Conservation (phyloP, 1,284 basidiomycete species). For the Cryptococcus sp. region DNA sequence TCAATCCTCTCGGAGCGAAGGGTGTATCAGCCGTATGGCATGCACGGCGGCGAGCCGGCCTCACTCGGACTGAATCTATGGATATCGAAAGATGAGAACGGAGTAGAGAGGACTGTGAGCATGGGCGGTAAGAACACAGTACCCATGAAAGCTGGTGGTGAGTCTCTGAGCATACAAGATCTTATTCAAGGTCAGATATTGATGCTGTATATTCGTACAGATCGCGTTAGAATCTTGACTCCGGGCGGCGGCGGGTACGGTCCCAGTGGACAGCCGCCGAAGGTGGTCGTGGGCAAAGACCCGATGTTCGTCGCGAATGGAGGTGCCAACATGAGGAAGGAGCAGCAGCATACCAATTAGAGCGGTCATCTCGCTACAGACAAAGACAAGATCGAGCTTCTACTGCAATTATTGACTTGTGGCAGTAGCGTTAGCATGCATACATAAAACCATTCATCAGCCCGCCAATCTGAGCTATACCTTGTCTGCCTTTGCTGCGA, state of each 20-base stretch:
- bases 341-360: not conserved
- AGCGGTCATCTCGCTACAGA: too few species aligned
- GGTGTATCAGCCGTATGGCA: conserved; percentile 84
- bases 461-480: too few species aligned
- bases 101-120: conserved; percentile 16
- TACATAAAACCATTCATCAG: too few species aligned
- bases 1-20: conserved; percentile 75
- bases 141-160: conserved; percentile 4
- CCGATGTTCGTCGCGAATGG: not conserved
- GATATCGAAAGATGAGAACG: conserved; percentile 55
- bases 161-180: not conserved
- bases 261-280: not conserved
- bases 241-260: not conserved
- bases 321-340: not conserved
- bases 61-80: conserved; percentile 81
- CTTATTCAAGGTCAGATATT: not conserved
- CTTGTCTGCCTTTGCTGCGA: too few species aligned
- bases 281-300: not conserved
- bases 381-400: too few species aligned
- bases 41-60: conserved; percentile 80
- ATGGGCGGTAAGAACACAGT: conserved; percentile 12
- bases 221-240: not conserved
- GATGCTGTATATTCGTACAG: not conserved
- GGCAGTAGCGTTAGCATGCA: too few species aligned
- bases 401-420: too few species aligned